Evolutionary conservation across 495 filamentous ascomycete genomes (phyloP).

Genomic region (Trichocladium uniseriatum): DNA sequence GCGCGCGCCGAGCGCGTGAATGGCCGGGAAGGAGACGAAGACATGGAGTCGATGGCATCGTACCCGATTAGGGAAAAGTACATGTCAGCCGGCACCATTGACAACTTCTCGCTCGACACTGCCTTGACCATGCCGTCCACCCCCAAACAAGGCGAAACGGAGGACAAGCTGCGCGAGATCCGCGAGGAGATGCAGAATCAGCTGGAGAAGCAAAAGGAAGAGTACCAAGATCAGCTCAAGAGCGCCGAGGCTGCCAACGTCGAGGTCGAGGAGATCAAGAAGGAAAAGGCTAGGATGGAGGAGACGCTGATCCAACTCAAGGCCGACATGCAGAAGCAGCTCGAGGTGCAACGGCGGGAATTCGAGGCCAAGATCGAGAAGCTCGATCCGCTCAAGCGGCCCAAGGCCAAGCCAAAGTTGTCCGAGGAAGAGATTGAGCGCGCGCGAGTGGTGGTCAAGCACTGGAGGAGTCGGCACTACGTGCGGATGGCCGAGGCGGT

Average conservation of each 20-base stretch:
- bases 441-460: slow-evolving; percentile 53
- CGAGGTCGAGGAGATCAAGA: slow-evolving; percentile 74
- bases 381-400: slow-evolving; percentile 39
- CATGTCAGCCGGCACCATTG: slow-evolving; percentile 86
- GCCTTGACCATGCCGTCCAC: slow-evolving; percentile 89
- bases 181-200: slow-evolving; percentile 83
- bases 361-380: slow-evolving; percentile 56
- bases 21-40: slow-evolving; percentile 71
- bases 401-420: slow-evolving; percentile 51
- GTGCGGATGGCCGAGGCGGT: slow-evolving; percentile 93
- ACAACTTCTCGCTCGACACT: slow-evolving; percentile 95
- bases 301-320: slow-evolving; percentile 67
- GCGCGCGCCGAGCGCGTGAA: slow-evolving; percentile 71
- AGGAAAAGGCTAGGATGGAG: slow-evolving; percentile 82
- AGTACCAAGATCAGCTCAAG: slow-evolving; percentile 73
- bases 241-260: slow-evolving; percentile 66
- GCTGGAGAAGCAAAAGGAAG: slow-evolving; percentile 77
- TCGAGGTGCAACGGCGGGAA: slow-evolving; percentile 63
- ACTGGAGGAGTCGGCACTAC: slow-evolving; percentile 80
- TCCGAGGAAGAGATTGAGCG: slow-evolving; percentile 59
- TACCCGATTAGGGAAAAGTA: slow-evolving; percentile 92
- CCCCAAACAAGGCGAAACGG: slow-evolving; percentile 65
- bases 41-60: slow-evolving; percentile 79
- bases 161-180: slow-evolving; percentile 62
- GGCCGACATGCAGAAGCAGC: slow-evolving; percentile 74